Base-by-base conservation (phyloP, 2,329 filamentous ascomycete species). In the Exophiala oligosperma region DNA sequence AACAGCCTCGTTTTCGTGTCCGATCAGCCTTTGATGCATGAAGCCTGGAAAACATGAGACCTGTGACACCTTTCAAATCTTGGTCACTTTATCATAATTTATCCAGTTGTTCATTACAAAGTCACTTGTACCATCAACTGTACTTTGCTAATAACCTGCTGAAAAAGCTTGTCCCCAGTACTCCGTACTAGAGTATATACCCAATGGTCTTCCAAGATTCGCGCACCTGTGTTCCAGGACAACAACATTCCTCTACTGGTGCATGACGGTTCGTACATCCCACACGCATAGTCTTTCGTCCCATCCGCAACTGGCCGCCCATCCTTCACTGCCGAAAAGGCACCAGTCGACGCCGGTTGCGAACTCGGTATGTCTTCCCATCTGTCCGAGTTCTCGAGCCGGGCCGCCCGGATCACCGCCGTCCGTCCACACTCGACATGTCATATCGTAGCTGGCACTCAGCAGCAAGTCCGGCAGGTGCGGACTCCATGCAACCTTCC, bases 311-410 rank as follows among this genome's bases (percentile, higher is more conserved):
- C 90, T 95, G 1, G 94, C 92, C 66, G 92, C 92, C 94, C 94
- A 99, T 4, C 94, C 94, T 64, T 96, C 92, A 24, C 86, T 89
- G 3, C 94, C 94, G 73, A 99, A 99, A 46, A 99, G 75, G 75
- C 94, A 99, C 94, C 95, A 99, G 73, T 99, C 94, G 0, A 97
- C 90, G 6, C 94, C 94, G 2, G 92, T 96, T 8, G 89, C 92
- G 69, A 99, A 99, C 76, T 99, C 94, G 0, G 93, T 97, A 73
- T 99, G 94, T 17, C 86, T 78, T 57, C 90, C 92, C 92, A 99
- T 97, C 40, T 91, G 76, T 2, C 92, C 92, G 67, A 96, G 77
- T 73, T 96, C 87, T 7, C 79, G 67, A 62, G 72, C 51, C 71
- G 73, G 66, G 3, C 70, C 72, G 24, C 68, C 67, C 7, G 76